phyloP scores from a whole-genome alignment of 1,139 yeast genomes.

The Arxiozyma slooffiae region DNA sequence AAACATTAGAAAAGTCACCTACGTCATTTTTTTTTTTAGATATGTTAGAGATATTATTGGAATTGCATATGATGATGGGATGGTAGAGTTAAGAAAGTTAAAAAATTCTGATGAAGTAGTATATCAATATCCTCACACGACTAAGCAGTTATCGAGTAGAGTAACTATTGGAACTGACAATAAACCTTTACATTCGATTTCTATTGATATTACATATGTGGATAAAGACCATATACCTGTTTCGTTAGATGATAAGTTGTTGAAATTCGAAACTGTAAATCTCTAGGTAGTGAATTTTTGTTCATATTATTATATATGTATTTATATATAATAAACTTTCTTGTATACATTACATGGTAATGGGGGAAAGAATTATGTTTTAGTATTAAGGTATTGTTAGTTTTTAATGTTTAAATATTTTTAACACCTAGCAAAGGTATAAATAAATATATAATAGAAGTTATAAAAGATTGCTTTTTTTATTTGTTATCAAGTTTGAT shows the following conservation, averaged over 20 bases:
- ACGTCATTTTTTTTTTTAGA: conserved; percentile 17
- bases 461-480: no score
- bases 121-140: conserved; percentile 13
- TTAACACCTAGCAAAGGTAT: no score
- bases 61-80: conserved; percentile 19
- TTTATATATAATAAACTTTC: not conserved
- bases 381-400: not conserved
- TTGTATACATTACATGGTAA: no score
- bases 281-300: not conserved
- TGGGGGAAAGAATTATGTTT: no score
- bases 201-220: conserved; percentile 8
- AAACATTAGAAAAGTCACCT: conserved; percentile 15
- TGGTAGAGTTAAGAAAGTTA: conserved; percentile 20
- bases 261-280: conserved; percentile 8
- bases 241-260: conserved; percentile 9
- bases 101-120: conserved; percentile 13
- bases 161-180: not conserved
- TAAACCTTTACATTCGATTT: not conserved
- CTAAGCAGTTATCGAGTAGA: not conserved
- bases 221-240: conserved; percentile 6
- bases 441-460: no score
- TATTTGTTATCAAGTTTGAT: no score
- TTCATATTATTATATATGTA: not conserved
- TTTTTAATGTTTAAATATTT: no score
- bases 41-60: conserved; percentile 17